Evolutionary conservation across 805 yeast genomes (phyloP).

Genomic region (Zygosaccharomyces rouxii): DNA sequence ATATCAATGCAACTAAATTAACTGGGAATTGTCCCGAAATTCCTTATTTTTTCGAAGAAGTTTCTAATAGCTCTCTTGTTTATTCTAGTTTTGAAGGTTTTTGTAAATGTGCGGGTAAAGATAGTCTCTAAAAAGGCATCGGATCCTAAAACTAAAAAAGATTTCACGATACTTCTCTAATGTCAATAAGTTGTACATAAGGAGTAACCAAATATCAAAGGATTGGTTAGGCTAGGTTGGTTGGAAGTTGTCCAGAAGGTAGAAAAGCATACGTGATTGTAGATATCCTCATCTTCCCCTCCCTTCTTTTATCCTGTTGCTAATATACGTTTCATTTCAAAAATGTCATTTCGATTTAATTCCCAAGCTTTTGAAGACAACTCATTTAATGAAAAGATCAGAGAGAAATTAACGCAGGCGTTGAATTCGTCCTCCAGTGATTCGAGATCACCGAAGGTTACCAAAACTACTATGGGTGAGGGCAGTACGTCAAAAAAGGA

Average conservation of each 20-base stretch:
- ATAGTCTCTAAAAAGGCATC: not conserved
- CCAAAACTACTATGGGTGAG: constrained; percentile 8
- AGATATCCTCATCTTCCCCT: not conserved
- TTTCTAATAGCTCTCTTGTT: not conserved
- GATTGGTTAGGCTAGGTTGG: not conserved
- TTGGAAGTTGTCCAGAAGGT: not conserved
- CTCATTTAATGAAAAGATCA: constrained; percentile 30
- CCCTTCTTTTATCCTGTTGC: not conserved
- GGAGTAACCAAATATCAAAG: not conserved
- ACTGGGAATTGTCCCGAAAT: not conserved
- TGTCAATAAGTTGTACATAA: not conserved
- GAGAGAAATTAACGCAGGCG: constrained; percentile 26
- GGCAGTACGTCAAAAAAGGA: constrained; percentile 4
- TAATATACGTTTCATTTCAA: not conserved
- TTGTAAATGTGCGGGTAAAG: constrained; percentile 8
- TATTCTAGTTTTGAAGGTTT: constrained; percentile 1
- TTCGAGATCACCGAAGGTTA: constrained; percentile 8
- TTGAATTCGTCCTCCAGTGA: constrained; percentile 20
- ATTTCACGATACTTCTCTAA: not conserved
- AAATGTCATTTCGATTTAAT: constrained; percentile 34
- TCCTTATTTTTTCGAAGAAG: not conserved
- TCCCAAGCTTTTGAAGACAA: constrained; percentile 28
- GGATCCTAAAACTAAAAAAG: not conserved
- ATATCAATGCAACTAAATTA: not conserved
- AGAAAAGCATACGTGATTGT: not conserved